phyloP scores from a whole-genome alignment of 1,139 yeast species.

The Candida sp. region DNA sequence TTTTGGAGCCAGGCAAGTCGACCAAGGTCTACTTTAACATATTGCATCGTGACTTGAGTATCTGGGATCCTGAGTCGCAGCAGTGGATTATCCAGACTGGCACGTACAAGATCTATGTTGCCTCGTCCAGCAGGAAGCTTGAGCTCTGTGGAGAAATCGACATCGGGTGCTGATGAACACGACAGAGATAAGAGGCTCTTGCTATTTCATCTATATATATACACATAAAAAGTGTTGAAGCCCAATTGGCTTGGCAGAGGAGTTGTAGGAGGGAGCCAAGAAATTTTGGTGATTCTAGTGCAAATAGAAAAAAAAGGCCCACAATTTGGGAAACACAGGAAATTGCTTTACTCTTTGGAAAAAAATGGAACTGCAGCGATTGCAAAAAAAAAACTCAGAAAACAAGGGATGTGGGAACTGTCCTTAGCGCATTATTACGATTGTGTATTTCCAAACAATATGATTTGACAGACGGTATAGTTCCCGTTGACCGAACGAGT shows the following conservation, averaged over 20 bases:
- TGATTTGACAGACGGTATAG: too few relatives aligned
- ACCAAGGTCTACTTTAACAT: conserved; percentile 48
- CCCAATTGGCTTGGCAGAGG: too few relatives aligned
- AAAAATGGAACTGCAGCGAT: not conserved
- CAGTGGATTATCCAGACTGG: conserved; percentile 69
- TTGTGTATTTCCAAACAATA: too few relatives aligned
- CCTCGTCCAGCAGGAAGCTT: conserved; percentile 55
- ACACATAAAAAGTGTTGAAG: too few relatives aligned
- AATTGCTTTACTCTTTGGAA: not conserved
- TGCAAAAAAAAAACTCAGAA: not conserved
- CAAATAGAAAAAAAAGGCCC: too few relatives aligned
- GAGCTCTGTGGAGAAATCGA: conserved; percentile 54
- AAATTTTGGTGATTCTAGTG: not conserved
- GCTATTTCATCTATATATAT: not conserved
- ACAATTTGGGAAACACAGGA: not conserved
- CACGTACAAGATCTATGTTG: conserved; percentile 54
- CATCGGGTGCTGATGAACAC: conserved; percentile 30
- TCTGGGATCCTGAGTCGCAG: conserved; percentile 62
- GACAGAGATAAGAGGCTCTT: not conserved
- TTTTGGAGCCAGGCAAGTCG: conserved; percentile 46
- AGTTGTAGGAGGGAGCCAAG: not conserved
- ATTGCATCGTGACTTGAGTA: conserved; percentile 57
- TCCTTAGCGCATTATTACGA: too few relatives aligned
- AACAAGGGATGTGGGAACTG: not conserved
- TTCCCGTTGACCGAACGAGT: too few relatives aligned